These are phyloP conservation scores for Cystobasidium onofrii DNA, from an alignment of 768 basidiomycete genomes.

Conservation along the genomic window DNA sequence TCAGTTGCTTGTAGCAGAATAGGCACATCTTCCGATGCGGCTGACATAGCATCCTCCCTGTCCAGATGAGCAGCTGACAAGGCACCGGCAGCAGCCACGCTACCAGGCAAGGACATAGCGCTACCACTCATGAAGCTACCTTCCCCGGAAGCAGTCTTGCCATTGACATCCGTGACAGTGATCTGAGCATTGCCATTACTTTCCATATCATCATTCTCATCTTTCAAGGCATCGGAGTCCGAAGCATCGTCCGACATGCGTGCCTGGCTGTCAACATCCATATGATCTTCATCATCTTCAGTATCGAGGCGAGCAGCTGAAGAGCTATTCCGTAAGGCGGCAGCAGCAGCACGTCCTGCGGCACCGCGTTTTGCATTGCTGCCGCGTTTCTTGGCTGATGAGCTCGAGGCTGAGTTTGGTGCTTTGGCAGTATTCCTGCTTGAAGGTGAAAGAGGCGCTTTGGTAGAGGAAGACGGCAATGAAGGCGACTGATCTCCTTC, in stretches of 20 bases:
- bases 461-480: not conserved
- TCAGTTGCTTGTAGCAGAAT: conserved; percentile 5
- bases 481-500: not conserved
- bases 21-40: conserved; percentile 17
- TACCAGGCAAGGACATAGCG: not conserved
- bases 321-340: not conserved
- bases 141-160: not conserved
- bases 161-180: conserved; percentile 6
- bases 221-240: not conserved
- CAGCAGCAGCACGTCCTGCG: not conserved
- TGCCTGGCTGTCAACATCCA: conserved; percentile 3
- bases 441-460: not conserved
- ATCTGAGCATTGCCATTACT: not conserved
- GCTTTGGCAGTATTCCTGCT: not conserved
- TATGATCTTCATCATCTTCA: not conserved
- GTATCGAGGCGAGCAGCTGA: not conserved
- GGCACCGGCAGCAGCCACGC: not conserved
- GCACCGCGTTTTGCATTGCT: not conserved
- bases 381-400: not conserved
- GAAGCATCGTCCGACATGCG: not conserved
- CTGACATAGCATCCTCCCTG: conserved; percentile 17
- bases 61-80: not conserved
- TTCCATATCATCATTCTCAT: not conserved
- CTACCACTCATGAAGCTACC: not conserved
- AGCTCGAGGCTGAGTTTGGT: not conserved